phyloP scores from a whole-genome alignment of 1,284 basidiomycete genomes.

The Sanghuangporus baumii region DNA sequence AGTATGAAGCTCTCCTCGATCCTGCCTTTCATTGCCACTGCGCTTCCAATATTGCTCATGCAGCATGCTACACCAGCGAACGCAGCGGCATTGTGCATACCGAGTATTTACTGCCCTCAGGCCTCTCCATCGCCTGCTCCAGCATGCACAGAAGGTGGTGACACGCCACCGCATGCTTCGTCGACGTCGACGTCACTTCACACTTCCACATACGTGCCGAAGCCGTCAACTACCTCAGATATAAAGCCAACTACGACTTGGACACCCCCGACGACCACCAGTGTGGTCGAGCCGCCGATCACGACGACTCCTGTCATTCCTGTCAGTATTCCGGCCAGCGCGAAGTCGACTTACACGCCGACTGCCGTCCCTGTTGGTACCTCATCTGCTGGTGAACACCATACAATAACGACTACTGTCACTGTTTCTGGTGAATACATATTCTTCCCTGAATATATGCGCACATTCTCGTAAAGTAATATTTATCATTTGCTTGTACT shows the following conservation, averaged over 20 bases:
- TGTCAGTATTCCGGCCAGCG: background rate
- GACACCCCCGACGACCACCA: background rate
- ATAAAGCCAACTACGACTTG: background rate
- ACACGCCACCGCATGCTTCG: background rate
- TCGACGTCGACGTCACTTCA: background rate
- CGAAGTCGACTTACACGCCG: background rate
- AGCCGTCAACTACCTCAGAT: background rate
- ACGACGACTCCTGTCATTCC: background rate
- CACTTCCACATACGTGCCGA: background rate
- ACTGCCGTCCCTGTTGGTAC: background rate
- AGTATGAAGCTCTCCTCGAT: conserved; percentile 8
- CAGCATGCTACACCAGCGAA: background rate
- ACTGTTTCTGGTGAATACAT: background rate
- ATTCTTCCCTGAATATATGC: background rate
- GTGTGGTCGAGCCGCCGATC: background rate
- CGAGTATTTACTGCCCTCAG: background rate
- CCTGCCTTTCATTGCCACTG: conserved; percentile 1
- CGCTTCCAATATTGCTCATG: background rate
- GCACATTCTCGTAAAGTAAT: too few species aligned
- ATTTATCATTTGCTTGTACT: background rate
- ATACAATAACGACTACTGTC: background rate
- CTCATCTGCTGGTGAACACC: background rate
- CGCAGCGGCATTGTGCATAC: conserved; percentile 2
- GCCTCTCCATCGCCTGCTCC: background rate
- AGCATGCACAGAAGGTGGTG: background rate